phyloP scores from a whole-genome alignment of 768 basidiomycete species.

The Psilocybe cyanescens region DNA sequence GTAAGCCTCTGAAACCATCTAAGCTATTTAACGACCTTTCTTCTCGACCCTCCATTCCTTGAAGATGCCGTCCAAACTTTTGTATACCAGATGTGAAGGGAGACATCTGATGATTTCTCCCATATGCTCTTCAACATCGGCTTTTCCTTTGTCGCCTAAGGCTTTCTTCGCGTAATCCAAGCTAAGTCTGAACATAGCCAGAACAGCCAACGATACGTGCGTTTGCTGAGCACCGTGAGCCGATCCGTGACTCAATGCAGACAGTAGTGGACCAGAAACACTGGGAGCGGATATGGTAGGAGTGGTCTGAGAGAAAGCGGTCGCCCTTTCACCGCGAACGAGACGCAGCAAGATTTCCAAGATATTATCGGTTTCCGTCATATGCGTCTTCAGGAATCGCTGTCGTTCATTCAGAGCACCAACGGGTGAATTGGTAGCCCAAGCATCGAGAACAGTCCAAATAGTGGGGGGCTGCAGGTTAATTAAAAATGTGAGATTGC shows the following conservation, averaged over 20 bases:
- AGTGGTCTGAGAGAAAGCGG: slow-evolving; percentile 65
- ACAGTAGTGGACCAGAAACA: slow-evolving; percentile 70
- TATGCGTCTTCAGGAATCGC: slow-evolving; percentile 87
- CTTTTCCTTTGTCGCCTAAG: slow-evolving; percentile 63
- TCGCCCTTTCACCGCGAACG: slow-evolving; percentile 87
- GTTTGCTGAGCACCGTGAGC: slow-evolving; percentile 90
- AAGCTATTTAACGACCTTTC: slow-evolving; percentile 57
- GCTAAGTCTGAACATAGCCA: slow-evolving; percentile 87
- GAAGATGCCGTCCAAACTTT: slow-evolving; percentile 93
- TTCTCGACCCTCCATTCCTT: slow-evolving; percentile 89
- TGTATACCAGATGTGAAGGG: slow-evolving; percentile 86
- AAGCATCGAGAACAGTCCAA: slow-evolving; percentile 86
- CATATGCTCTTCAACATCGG: slow-evolving; percentile 73
- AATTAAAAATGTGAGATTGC: slow-evolving; percentile 1
- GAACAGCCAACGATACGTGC: slow-evolving; percentile 89
- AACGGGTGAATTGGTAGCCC: slow-evolving; percentile 84
- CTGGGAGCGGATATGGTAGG: slow-evolving; percentile 63
- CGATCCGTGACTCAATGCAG: slow-evolving; percentile 74
- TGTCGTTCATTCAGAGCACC: slow-evolving; percentile 79
- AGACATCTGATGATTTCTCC: slow-evolving; percentile 91
- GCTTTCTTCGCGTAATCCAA: slow-evolving; percentile 82
- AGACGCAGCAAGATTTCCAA: slow-evolving; percentile 92
- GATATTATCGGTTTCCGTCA: slow-evolving; percentile 85
- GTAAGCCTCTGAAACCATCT: neutral
- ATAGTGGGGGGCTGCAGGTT: slow-evolving; percentile 81